Base-by-base conservation (phyloP, 805 yeast genomes). In the Metahyphopichia silvanorum region DNA sequence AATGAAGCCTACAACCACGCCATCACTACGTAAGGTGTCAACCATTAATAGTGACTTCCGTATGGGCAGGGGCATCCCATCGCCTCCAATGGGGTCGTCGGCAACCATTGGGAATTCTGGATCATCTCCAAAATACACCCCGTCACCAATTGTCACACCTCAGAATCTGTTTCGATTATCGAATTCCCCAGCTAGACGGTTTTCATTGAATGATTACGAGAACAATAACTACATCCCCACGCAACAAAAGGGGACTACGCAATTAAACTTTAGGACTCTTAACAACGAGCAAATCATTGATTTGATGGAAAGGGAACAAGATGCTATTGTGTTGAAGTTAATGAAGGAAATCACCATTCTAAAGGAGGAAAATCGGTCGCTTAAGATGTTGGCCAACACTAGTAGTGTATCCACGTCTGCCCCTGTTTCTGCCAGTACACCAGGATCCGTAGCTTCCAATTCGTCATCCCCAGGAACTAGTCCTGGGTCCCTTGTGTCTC, bases 271-370 rank as follows among this genome's bases (percentile, higher is more conserved):
- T 16, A 27, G 30, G 10, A 21, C 47, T 25, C 53, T 62, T 24
- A 60, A 58, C 23, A 61, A 67, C 6, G 80, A 71, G 18, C 73
- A 75, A 39, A 63, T 75, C 13, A 69, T 77, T 23, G 79, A 77
- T 47, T 50, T 68, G 21, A 75, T 82, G 79, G 89, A 82, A 46
- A 66, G 78, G 32, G 87, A 82, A 55, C 88, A 82, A 51, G 89
- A 82, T 47, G 86, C 84, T 2, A 78, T 81, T 16, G 88, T 82
- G 13, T 59, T 81, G 47, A 74, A 71, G 51, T 59, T 82, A 25
- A 80, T 79, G 76, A 70, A 73, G 33, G 86, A 82, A 49, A 79
- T 82, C 21, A 64, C 63, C 16, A 37, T 43, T 5, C 53, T 82
- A 39, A 74, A 71, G 42, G 76, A 74, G 12, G 86, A 79, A 43